Base-by-base conservation (phyloP, 768 basidiomycete species). In the Psilocybe sp. region DNA sequence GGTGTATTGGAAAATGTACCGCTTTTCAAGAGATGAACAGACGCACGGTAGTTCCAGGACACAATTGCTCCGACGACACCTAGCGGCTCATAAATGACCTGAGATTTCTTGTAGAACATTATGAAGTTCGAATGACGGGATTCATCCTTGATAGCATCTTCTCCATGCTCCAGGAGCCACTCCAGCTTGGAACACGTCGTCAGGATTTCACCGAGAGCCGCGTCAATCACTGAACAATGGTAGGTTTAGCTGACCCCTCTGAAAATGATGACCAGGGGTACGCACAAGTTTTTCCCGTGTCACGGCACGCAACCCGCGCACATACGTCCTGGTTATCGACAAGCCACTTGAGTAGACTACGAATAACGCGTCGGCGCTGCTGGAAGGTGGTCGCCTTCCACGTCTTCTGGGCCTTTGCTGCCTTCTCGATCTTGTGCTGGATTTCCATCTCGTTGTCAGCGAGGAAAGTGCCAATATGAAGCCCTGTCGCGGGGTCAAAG, bases 131-230 rank as follows among this genome's bases (percentile, higher is more conserved):
- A 74, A 34, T 75, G 74, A 56, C 97, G 76, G 10, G 75, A 78
- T 58, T 93, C 85, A 0, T 93, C 91, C 53, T 72, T 73, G 32
- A 99, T 71, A 36, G 78, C 82, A 18, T 75, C 69, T 64, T 97
- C 92, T 36, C 94, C 97, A 54, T 95, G 81, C 6, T 84, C 80
- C 40, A 98, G 78, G 14, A 98, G 63, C 89, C 89, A 98, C 56
- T 96, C 89, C 69, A 98, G 74, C 66, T 99, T 99, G 10, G 91
- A 89, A 62, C 91, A 89, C 0, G 93, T 97, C n/a, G 89, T 90
- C 38, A 99, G 62, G 56, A 98, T 89, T 69, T 99, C 97, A 33
- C 97, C 97, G 36, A 99, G 76, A 2, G 90, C 87, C 31, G 95
- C 94, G 59, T 98, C 96, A 52, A 98, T 77, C 65, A 95, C 95